Base-by-base conservation (phyloP, 2,329 filamentous ascomycete species). In the Fusarium pininemorale region DNA sequence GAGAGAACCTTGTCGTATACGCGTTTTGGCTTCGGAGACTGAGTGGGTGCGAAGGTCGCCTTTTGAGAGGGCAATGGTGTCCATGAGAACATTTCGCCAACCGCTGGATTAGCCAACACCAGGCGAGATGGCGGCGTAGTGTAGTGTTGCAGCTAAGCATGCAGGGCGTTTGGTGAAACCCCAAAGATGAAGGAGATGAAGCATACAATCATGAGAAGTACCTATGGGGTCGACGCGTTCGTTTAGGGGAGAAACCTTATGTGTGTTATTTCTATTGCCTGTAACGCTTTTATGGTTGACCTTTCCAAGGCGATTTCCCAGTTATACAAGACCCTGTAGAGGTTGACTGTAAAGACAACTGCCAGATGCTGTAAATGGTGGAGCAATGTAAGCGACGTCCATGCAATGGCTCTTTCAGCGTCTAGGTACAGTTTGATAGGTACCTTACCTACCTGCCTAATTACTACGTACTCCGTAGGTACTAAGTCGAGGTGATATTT, bases 121-220 rank as follows among this genome's bases (percentile, higher is more conserved):
- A 37, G 39, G 35, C 53, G 48, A 38, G 54, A 41, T 39, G 38
- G 65, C 51, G 48, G 59, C 41, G 53, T 51, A 51, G 32, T 37
- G 53, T 53, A 59, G 35, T 38, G 35, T 41, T 59, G 42, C 54
- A 53, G 54, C 59, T 66, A 55, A 54, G 60, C 44, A 48, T 59
- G 55, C 61, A 59, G 58, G 56, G 56, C 56, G 41, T 38, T 58
- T 55, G 32, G 51, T 71, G 55, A 71, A 67, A 62, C 67, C 60
- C 45, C 26, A 57, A 50, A 45, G 44, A 72, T 63, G 32, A 35
- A 35, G 32, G n/a, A 55, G 26, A 24, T 59, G 67, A 70, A 39
- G 65, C 61, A 62, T 53, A 42, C n/a, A 24, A 51, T 20, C 37
- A 66, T 44, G 38, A 35, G 32, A 35, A 35, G 32, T 35, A 35